Evolutionary conservation across 2,329 filamentous ascomycete species (phyloP).

Genomic region (Verticillium klebahnii): DNA sequence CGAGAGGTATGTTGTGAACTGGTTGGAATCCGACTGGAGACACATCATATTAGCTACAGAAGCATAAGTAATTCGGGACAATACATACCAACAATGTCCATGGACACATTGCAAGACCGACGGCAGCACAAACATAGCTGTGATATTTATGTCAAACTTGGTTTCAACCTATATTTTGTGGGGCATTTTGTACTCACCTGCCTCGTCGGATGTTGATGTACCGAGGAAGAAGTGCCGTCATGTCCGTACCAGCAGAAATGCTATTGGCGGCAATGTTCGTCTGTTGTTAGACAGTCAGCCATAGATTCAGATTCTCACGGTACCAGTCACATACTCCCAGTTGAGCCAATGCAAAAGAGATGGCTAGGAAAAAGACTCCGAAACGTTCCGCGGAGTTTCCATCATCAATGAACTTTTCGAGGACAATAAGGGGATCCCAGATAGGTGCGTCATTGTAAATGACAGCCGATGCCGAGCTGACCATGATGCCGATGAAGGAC

Average conservation of each 20-base stretch:
- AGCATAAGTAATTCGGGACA: background rate
- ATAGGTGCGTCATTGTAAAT: slow-evolving; percentile 61
- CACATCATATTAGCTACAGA: background rate
- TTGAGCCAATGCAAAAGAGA: slow-evolving; percentile 72
- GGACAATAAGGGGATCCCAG: slow-evolving; percentile 68
- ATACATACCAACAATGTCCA: slow-evolving; percentile 55
- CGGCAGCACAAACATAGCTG: slow-evolving; percentile 74
- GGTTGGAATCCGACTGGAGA: slow-evolving; percentile 62
- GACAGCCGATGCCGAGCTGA: slow-evolving; percentile 67
- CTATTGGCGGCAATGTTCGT: slow-evolving; percentile 88
- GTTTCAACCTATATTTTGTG: no score
- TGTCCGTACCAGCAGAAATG: slow-evolving; percentile 76
- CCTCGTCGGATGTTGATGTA: slow-evolving; percentile 79
- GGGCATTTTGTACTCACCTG: slow-evolving; percentile 22
- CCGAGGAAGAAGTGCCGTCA: slow-evolving; percentile 74
- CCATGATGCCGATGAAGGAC: slow-evolving; percentile 78
- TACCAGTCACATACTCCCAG: slow-evolving; percentile 42
- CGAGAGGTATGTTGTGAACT: slow-evolving; percentile 87
- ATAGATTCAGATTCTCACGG: no score
- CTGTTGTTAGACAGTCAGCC: no score
- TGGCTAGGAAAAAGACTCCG: slow-evolving; percentile 69
- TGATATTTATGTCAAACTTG: no score
- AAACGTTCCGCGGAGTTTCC: slow-evolving; percentile 65
- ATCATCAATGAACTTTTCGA: slow-evolving; percentile 64
- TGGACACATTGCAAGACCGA: slow-evolving; percentile 83